Conservation (phyloP, 2,329 filamentous ascomycete species). For the Clarireedia homoeocarpa region DNA sequence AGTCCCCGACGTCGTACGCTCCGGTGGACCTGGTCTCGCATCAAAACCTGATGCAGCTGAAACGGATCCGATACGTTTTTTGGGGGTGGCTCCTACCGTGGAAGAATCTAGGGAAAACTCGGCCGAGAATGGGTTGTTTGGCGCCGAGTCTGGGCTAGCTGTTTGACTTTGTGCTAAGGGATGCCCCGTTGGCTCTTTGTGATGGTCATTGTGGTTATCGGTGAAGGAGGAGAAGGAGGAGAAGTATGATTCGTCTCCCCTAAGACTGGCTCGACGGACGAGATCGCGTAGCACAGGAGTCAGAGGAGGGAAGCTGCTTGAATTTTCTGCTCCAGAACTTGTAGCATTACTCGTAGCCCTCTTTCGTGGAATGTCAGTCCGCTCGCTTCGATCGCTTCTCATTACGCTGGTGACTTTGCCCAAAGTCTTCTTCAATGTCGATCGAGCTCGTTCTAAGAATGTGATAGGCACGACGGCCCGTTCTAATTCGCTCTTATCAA, state of each 20-base stretch:
- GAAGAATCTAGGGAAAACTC: slow-evolving; percentile 34
- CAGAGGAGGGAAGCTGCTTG: slow-evolving; percentile 32
- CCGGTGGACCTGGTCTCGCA: slow-evolving; percentile 31
- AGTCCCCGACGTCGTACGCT: slow-evolving; percentile 27
- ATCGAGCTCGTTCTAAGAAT: slow-evolving; percentile 76
- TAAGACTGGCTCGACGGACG: slow-evolving; percentile 45
- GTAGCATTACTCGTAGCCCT: slow-evolving; percentile 55
- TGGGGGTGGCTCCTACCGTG: slow-evolving; percentile 32
- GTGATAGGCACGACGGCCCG: slow-evolving; percentile 84
- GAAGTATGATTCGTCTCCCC: slow-evolving; percentile 50
- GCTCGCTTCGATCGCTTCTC: slow-evolving; percentile 45
- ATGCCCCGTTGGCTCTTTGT: slow-evolving; percentile 50
- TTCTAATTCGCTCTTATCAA: slow-evolving; percentile 84
- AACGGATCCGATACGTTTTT: slow-evolving; percentile 26
- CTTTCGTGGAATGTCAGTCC: slow-evolving; percentile 35
- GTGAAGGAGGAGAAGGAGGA: slow-evolving; percentile 34
- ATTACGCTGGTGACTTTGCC: slow-evolving; percentile 47
- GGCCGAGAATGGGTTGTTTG: slow-evolving; percentile 24
- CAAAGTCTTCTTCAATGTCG: slow-evolving; percentile 62
- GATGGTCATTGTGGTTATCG: slow-evolving; percentile 13
- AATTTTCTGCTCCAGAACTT: slow-evolving; percentile 53
- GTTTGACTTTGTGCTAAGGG: slow-evolving; percentile 68
- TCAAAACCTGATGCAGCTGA: slow-evolving; percentile 32
- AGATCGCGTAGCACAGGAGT: slow-evolving; percentile 29
- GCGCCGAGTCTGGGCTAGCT: slow-evolving; percentile 50